phyloP scores from a whole-genome alignment of 2,329 filamentous ascomycete genomes.

The Trichoderma sp. region DNA sequence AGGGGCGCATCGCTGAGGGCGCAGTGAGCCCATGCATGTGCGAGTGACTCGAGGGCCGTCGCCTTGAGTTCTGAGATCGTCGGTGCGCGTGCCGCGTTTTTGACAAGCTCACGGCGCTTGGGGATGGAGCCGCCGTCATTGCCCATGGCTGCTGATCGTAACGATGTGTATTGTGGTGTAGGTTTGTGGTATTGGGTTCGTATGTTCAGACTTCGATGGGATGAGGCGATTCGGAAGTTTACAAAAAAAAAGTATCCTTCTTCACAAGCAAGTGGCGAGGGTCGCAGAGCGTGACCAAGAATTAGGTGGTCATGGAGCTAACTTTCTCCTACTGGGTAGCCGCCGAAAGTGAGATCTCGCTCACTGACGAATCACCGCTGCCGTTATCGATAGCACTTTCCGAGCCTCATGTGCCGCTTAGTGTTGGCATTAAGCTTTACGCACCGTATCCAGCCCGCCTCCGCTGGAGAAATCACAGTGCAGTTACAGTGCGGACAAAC shows the following conservation, averaged over 20 bases:
- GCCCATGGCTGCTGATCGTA: constrained; percentile 60
- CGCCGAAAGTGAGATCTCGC: neutral
- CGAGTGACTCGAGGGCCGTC: constrained; percentile 76
- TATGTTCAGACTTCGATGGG: neutral
- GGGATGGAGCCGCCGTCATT: constrained; percentile 98
- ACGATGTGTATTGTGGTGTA: neutral
- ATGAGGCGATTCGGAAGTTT: neutral
- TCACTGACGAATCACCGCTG: neutral
- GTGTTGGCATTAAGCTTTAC: neutral
- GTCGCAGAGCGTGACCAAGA: neutral
- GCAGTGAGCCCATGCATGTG: constrained; percentile 83
- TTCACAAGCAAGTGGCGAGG: neutral
- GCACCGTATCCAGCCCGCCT: neutral
- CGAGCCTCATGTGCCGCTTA: constrained; percentile 18
- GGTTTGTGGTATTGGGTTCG: neutral
- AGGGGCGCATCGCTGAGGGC: constrained; percentile 79
- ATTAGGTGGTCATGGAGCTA: neutral
- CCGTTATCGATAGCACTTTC: constrained; percentile 19
- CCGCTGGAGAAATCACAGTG: neutral
- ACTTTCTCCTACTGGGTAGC: neutral
- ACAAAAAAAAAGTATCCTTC: neutral
- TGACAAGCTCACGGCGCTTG: constrained; percentile 91
- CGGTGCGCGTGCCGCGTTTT: constrained; percentile 79
- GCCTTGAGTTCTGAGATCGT: constrained; percentile 87
- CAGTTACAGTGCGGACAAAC: constrained; percentile 9